phyloP scores from a whole-genome alignment of 345 rosid species.

The Rhodomyrtus tomentosa region DNA sequence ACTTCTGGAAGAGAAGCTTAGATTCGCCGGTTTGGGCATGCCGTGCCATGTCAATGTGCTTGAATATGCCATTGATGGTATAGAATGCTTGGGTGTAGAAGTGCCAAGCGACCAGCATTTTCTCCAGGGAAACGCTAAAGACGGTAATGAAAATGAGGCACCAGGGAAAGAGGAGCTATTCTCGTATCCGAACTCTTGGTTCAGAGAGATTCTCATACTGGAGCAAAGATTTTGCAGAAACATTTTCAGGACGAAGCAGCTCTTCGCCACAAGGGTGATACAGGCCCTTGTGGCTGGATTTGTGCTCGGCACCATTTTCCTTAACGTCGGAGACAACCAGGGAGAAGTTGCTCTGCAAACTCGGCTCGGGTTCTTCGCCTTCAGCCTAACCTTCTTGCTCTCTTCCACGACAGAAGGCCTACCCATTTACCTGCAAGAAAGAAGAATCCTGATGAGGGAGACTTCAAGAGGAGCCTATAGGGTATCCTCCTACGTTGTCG shows the following conservation, averaged over 20 bases:
- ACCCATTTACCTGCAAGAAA: slow-evolving; percentile 77
- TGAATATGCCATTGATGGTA: slow-evolving; percentile 75
- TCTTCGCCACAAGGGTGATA: slow-evolving; percentile 57
- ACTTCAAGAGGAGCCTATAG: slow-evolving; percentile 78
- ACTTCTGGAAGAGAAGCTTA: slow-evolving; percentile 48
- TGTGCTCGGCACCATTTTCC: slow-evolving; percentile 62
- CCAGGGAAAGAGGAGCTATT: slow-evolving; percentile 20
- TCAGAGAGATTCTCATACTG: slow-evolving; percentile 49
- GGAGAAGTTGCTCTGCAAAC: slow-evolving; percentile 40
- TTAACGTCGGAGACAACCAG: slow-evolving; percentile 41
- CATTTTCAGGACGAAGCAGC: slow-evolving; percentile 74
- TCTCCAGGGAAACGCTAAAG: slow-evolving; percentile 8
- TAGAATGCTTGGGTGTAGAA: slow-evolving; percentile 22
- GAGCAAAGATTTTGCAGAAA: slow-evolving; percentile 72
- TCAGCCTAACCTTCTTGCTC: slow-evolving; percentile 73
- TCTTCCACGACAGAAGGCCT: slow-evolving; percentile 88
- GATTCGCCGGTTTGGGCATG: slow-evolving; percentile 37
- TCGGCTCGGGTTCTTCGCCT: slow-evolving; percentile 73
- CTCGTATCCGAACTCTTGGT: slow-evolving; percentile 31
- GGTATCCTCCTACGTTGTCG: slow-evolving; percentile 56
- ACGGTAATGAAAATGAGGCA: slow-evolving; percentile 10
- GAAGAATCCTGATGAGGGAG: slow-evolving; percentile 68
- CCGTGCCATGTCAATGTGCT: slow-evolving; percentile 68
- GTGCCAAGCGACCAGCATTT: slow-evolving; percentile 3
- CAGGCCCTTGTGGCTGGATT: slow-evolving; percentile 70